phyloP scores from a whole-genome alignment of 768 basidiomycete species.

The Dendrothele bispora region DNA sequence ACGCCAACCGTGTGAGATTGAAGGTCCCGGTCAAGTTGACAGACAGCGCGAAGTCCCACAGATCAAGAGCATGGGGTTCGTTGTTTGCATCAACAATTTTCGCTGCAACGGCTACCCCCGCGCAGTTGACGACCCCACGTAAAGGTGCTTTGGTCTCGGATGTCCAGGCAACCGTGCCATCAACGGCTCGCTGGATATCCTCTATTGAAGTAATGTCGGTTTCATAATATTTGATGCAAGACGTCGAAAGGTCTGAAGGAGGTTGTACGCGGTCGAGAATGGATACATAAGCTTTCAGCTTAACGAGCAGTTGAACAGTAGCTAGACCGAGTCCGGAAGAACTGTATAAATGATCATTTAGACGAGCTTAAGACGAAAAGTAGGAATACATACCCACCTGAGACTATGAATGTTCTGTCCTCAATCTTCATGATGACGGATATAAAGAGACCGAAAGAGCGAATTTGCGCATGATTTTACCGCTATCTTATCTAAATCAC shows the following conservation, averaged over 20 bases:
- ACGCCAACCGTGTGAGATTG: slow-evolving; percentile 36
- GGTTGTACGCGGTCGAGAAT: slow-evolving; percentile 31
- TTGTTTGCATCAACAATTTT: slow-evolving; percentile 30
- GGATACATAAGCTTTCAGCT: slow-evolving; percentile 26
- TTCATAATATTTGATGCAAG: slow-evolving; percentile 18
- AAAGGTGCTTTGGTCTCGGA: slow-evolving; percentile 24
- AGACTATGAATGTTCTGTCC: slow-evolving; percentile 35
- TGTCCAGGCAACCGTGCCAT: slow-evolving; percentile 23
- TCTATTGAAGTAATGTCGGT: slow-evolving; percentile 29
- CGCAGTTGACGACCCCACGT: slow-evolving; percentile 39
- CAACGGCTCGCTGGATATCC: slow-evolving; percentile 27
- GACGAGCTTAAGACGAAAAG: background rate
- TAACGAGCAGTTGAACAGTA: slow-evolving; percentile 26
- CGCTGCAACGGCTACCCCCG: slow-evolving; percentile 33
- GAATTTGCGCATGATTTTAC: too few relatives aligned
- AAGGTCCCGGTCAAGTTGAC: slow-evolving; percentile 40
- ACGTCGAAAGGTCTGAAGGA: slow-evolving; percentile 3
- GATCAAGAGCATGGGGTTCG: slow-evolving; percentile 30
- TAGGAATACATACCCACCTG: slow-evolving; percentile 33
- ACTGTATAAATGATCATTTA: slow-evolving; percentile 14
- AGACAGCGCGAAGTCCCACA: slow-evolving; percentile 33
- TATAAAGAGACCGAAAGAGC: too few relatives aligned
- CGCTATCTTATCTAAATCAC: too few relatives aligned
- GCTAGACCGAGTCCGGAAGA: slow-evolving; percentile 38
- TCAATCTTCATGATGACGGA: slow-evolving; percentile 37